Base-by-base conservation (phyloP, 257 asterid species). In the Przewalskia tangutica region DNA sequence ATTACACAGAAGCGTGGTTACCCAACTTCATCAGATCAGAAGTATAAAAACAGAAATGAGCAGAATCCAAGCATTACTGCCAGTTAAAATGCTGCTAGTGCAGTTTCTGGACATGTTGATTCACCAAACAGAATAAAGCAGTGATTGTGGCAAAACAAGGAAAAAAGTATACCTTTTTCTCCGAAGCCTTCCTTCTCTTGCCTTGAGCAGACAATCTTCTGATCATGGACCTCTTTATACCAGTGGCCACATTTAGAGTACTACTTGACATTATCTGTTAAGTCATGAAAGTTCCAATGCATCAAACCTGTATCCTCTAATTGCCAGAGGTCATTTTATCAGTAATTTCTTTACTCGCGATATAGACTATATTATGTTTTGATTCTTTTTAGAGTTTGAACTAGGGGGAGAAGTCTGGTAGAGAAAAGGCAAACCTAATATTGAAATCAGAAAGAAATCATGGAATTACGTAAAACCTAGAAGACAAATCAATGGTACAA, bases 201-300 rank as follows among this genome's bases (percentile, higher is more conserved):
- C 20, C 55, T 78, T 40, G 71, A 17, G 54, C 27, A 23, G 82
- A 70, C 79, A 77, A 60, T n/a, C 48, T 82, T 78, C 77, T 53
- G 63, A 70, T 70, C 73, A 20, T 71, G 12, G 81, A 38, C 12
- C 17, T 18, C 68, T 23, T 82, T 44, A 68, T 50, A 73, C 23
- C 59, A 48, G 79, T 23, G 44, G 55, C 80, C 34, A 20, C 46
- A 27, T 75, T 50, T 27, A 50, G 80, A 75, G 40, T 23, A 48
- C n/a, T 23, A 23, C 11, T 75, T 50, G 80, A 16, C 62, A 27
- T 27, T 46, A 73, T 73, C 79, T 73, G 79, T 73, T 48, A 23
- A 73, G 13, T 73, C 42, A 48, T 73, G 60, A 20, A 73, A 48
- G 44, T 73, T 48, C 20, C 34, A 48, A 48, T 48, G 18, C 20